A percentile compares a stretch with the other conserved stretches of the same genome.
These are phyloP conservation scores for Stemphylium beticola DNA, from an alignment of 2,329 filamentous ascomycete genomes.

Conservation along the genomic window DNA sequence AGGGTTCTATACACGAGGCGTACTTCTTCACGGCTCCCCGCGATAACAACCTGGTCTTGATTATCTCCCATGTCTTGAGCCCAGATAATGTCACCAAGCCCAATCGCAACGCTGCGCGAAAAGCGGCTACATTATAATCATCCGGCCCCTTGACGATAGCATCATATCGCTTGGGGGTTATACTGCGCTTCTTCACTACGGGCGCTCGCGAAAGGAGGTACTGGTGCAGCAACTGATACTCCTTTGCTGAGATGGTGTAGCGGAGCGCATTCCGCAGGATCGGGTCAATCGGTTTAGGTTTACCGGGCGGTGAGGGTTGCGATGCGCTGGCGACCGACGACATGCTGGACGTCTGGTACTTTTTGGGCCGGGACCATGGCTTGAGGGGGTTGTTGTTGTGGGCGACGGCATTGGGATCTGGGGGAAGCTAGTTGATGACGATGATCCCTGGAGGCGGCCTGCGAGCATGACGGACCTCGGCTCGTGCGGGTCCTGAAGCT, in stretches of 20 bases:
- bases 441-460: slow-evolving; percentile 4
- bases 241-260: slow-evolving; percentile 81
- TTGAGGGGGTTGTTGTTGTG: slow-evolving; percentile 14
- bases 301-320: slow-evolving; percentile 35
- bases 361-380: slow-evolving; percentile 23
- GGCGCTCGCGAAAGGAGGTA: slow-evolving; percentile 78
- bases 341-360: slow-evolving; percentile 30
- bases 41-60: slow-evolving; percentile 47
- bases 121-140: slow-evolving; percentile 56
- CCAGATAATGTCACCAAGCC: slow-evolving; percentile 52
- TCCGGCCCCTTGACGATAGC: slow-evolving; percentile 56
- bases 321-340: slow-evolving; percentile 41
- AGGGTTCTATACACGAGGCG: not conserved
- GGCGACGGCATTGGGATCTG: slow-evolving; percentile 8
- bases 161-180: slow-evolving; percentile 59
- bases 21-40: slow-evolving; percentile 39
- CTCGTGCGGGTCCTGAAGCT: not conserved
- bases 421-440: slow-evolving; percentile 18
- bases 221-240: slow-evolving; percentile 84
- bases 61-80: slow-evolving; percentile 56
- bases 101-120: slow-evolving; percentile 55
- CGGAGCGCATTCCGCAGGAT: slow-evolving; percentile 84
- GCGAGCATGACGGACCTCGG: slow-evolving; percentile 13
- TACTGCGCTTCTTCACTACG: slow-evolving; percentile 62
- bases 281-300: slow-evolving; percentile 61